A percentile compares a stretch with the other conserved stretches of the same genome.
Conservation (phyloP, 2,329 filamentous ascomycete species). For the Nannizzia gypsea region DNA sequence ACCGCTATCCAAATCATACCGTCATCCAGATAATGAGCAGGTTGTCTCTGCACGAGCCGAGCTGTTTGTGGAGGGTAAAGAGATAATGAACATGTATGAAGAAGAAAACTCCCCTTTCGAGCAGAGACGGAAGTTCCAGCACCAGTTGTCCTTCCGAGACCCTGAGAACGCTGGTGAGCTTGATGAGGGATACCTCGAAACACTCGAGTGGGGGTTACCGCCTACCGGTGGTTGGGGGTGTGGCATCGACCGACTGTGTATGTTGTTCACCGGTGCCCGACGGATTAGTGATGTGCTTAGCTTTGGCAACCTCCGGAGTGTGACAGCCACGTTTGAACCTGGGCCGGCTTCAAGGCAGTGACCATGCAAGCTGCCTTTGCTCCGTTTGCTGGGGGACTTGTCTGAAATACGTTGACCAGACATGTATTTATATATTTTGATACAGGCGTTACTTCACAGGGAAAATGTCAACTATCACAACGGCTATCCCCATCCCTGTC, state of each 20-base stretch:
- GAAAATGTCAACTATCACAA: not conserved
- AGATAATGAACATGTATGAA: slow-evolving; percentile 94
- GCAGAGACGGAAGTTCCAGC: slow-evolving; percentile 70
- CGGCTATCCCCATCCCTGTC: not conserved
- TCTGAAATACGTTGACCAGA: not conserved
- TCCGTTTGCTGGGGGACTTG: not conserved
- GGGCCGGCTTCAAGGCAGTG: not conserved
- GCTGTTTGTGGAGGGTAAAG: slow-evolving; percentile 66
- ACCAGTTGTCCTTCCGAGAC: slow-evolving; percentile 40
- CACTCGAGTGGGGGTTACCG: slow-evolving; percentile 80
- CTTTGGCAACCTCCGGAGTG: slow-evolving; percentile 66
- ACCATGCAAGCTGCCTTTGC: not conserved
- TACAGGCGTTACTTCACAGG: not conserved
- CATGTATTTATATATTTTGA: not conserved
- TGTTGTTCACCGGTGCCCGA: slow-evolving; percentile 70
- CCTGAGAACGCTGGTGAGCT: slow-evolving; percentile 40
- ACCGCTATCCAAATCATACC: slow-evolving; percentile 77
- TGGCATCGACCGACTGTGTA: slow-evolving; percentile 78
- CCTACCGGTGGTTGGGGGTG: slow-evolving; percentile 96
- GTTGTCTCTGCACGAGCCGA: slow-evolving; percentile 70
- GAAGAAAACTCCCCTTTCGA: slow-evolving; percentile 89
- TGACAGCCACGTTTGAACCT: slow-evolving; percentile 21
- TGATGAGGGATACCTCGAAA: slow-evolving; percentile 75
- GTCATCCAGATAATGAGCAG: slow-evolving; percentile 56
- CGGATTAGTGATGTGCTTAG: slow-evolving; percentile 76